phyloP scores from a whole-genome alignment of 1,284 basidiomycete species.

The Malassezia vespertilionis region DNA sequence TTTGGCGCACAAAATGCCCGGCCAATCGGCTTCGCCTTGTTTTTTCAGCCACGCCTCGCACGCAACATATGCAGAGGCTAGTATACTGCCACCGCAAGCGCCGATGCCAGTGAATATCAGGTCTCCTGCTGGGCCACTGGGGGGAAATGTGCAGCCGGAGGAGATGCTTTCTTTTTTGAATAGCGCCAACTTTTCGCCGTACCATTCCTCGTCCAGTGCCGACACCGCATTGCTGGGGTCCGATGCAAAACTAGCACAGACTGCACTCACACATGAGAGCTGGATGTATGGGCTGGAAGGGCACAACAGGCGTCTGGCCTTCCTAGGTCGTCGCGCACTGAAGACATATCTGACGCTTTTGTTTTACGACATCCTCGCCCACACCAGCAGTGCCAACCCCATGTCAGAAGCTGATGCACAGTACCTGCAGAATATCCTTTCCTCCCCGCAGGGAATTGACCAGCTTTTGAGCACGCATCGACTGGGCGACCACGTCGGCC shows the following conservation, averaged over 20 bases:
- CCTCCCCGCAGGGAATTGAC: constrained; percentile 21
- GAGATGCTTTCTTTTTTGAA: constrained; percentile 24
- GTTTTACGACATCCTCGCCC: constrained; percentile 23
- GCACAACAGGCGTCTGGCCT: constrained; percentile 39
- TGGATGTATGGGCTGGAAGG: constrained; percentile 28
- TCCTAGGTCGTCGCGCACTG: constrained; percentile 37
- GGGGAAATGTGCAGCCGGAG: not conserved
- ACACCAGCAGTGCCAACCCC: constrained; percentile 1
- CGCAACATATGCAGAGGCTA: too few species aligned
- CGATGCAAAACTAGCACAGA: constrained; percentile 24
- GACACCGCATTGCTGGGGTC: constrained; percentile 18
- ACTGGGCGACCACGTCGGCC: constrained; percentile 37
- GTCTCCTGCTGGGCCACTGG: not conserved
- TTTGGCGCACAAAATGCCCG: too few species aligned
- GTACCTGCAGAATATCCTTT: constrained; percentile 25
- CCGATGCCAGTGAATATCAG: too few species aligned
- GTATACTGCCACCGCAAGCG: too few species aligned
- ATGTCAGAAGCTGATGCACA: constrained; percentile 4
- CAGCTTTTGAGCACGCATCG: constrained; percentile 27
- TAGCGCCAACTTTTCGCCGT: constrained; percentile 15
- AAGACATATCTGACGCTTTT: constrained; percentile 37
- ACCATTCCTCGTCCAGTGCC: constrained; percentile 13
- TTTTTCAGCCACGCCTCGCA: too few species aligned
- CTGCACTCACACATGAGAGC: constrained; percentile 40
- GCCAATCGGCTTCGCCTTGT: too few species aligned